Evolutionary conservation across 441 rosid species (phyloP).

Genomic region (Syzygium syzygioides): DNA sequence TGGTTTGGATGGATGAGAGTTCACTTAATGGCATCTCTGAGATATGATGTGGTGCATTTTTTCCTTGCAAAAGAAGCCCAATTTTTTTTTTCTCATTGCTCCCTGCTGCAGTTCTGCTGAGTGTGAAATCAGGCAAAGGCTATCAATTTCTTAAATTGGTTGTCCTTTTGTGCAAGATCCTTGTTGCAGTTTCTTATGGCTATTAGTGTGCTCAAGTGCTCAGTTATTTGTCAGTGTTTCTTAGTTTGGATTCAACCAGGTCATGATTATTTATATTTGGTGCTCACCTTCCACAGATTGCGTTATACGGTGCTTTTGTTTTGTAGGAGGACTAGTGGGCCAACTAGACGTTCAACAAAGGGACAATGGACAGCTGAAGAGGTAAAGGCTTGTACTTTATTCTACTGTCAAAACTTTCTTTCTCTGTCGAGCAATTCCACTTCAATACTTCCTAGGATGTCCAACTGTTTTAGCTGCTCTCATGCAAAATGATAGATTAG

Average conservation of each 20-base stretch:
- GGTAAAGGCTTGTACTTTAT: slow-evolving; percentile 27
- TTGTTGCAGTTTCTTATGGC: neutral
- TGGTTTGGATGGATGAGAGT: neutral
- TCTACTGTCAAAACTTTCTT: neutral
- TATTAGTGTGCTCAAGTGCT: neutral
- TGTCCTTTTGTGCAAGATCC: neutral
- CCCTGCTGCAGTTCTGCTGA: neutral
- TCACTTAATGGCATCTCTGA: neutral
- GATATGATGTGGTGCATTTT: neutral
- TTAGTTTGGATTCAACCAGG: neutral
- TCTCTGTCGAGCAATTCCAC: neutral
- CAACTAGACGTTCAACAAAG: slow-evolving; percentile 94
- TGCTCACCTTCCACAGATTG: neutral
- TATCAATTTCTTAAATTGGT: neutral
- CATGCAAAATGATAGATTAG: neutral
- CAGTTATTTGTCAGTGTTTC: neutral
- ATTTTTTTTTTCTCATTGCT: neutral
- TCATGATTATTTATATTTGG: neutral
- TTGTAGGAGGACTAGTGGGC: slow-evolving; percentile 91
- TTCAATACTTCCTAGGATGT: neutral
- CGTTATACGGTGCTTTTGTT: neutral
- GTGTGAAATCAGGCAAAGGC: neutral
- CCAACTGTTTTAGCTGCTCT: neutral
- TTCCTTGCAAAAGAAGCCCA: neutral
- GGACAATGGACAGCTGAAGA: slow-evolving; percentile 99